Evolutionary conservation across 1,139 yeast genomes (phyloP), one percentile per base, ranked within the genome.

Genomic region (Blastobotrys buckinghamii): DNA sequence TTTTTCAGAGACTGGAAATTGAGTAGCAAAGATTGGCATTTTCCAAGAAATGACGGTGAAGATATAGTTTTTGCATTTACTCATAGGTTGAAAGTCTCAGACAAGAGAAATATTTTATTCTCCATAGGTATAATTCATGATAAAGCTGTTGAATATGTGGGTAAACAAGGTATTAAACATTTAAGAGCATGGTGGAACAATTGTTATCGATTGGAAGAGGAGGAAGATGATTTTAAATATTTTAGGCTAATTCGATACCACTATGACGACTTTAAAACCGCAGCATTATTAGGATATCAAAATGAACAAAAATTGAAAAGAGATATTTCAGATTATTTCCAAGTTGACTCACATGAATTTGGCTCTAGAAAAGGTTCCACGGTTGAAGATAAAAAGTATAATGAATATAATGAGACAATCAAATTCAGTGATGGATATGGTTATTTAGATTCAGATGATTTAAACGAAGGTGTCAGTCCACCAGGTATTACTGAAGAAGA

Each of bases 121-220:
- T 34, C 48, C 1, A 16, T 45, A 6, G 48, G 48, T 6, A 40
- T 36, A 10, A 10, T 45, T 24, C 44, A 39, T 9, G 48, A 45
- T 27, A 44, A 40, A 27, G 45, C 36, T 15, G 22, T 40, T 16
- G 29, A 22, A 16, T 40, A 19, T 32, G 24, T 20, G n/a, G 39
- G 44, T 4, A 40, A 26, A 6, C 33, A 37, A 9, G 48, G 48
- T 12, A 15, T 27, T 29, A 10, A 27, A 30, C 9, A 29, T 33
- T 32, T 45, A 13, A 37, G 15, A 6, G 41, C 48, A 29, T 45
- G 49, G 49, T 46, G 49, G 49, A 42, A 38, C 22, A 41, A 36
- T 9, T 41, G 45, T 34, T 46, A 42, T 29, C n/a, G n/a, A n/a
- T n/a, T n/a, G n/a, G n/a, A n/a, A n/a, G n/a, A n/a, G n/a, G n/a